A percentile compares a stretch with the other conserved stretches of the same genome.
Evolutionary conservation across 2,329 filamentous ascomycete genomes (phyloP).

Genomic region (Aspergillus sp.): DNA sequence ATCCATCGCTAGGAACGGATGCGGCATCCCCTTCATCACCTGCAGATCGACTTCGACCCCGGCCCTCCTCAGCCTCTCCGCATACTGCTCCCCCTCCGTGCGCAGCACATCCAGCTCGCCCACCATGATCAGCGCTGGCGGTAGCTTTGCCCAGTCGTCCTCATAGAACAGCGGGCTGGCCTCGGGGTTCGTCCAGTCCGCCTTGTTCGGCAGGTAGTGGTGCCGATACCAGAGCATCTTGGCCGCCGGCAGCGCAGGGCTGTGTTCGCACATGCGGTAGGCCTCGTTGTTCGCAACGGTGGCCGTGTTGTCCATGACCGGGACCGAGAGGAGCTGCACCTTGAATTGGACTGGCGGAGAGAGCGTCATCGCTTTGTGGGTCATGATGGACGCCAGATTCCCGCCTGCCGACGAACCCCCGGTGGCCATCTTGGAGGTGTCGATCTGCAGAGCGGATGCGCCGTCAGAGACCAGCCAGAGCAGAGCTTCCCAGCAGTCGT

Average conservation of each 20-base stretch:
- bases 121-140: slow-evolving; percentile 44
- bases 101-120: slow-evolving; percentile 50
- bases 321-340: slow-evolving; percentile 48
- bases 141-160: slow-evolving; percentile 42
- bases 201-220: slow-evolving; percentile 45
- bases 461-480: slow-evolving; percentile 39
- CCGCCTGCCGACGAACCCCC: slow-evolving; percentile 45
- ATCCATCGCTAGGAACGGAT: slow-evolving; percentile 53
- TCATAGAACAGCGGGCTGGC: slow-evolving; percentile 46
- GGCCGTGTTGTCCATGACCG: slow-evolving; percentile 51
- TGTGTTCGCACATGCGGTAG: slow-evolving; percentile 44
- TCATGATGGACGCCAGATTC: slow-evolving; percentile 45
- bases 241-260: slow-evolving; percentile 43
- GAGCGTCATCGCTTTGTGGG: slow-evolving; percentile 39
- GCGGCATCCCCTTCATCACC: slow-evolving; percentile 47
- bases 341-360: slow-evolving; percentile 32
- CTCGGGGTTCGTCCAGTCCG: slow-evolving; percentile 42
- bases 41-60: slow-evolving; percentile 43
- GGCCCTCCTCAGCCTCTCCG: slow-evolving; percentile 36
- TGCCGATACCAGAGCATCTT: slow-evolving; percentile 55
- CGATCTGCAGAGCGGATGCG: slow-evolving; percentile 28
- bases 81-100: slow-evolving; percentile 46
- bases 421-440: slow-evolving; percentile 39
- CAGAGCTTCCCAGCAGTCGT: slow-evolving; percentile 49
- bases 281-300: slow-evolving; percentile 35